Evolutionary conservation across 805 yeast genomes (phyloP), one percentile per base, ranked within the genome.

Genomic region (Lipomyces yamanashiensis): DNA sequence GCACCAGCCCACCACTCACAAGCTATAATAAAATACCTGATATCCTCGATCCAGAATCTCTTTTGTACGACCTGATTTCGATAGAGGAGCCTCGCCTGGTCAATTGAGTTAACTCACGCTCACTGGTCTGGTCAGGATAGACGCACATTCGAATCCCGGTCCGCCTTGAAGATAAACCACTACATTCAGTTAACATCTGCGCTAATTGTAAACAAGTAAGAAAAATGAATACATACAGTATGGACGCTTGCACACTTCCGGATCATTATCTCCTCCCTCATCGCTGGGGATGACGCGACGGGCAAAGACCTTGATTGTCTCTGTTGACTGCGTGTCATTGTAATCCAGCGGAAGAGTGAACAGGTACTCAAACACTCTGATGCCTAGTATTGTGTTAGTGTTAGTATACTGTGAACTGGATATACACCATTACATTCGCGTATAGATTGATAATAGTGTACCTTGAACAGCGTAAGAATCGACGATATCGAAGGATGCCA

Each of bases 21-120:
- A 12, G 21, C 23, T 19, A 10, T 15, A 15, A 21, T 7, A 34
- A 52, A 15, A 13, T 36, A 64, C 66, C 61, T 66, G 69, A 28
- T 47, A 66, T 0, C 82, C 84, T 44, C 74, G 73, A 13, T 78
- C 79, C 9, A 81, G 44, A 53, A 81, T 71, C 37, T 72, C 75
- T 51, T 80, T 78, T n/a, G 79, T 74, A 54, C 70, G 71, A 0
- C 80, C 79, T 0, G 77, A 68, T 54, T 76, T 75, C 6, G 78
- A 62, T 23, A 74, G 67, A 2, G 84, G 83, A 2, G 77, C 77
- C 7, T 73, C 63, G 19, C 72, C 67, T 64, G 33, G 10, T 19
- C 37, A 17, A 6, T 12, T 34, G 17, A 33, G 19, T 12, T 10
- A 17, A 5, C 17, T 2, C 36, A 40, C 53, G 10, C 44, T 23